phyloP scores from a whole-genome alignment of 192 early-diverging fungal genomes.

The Coemansia sp. region DNA sequence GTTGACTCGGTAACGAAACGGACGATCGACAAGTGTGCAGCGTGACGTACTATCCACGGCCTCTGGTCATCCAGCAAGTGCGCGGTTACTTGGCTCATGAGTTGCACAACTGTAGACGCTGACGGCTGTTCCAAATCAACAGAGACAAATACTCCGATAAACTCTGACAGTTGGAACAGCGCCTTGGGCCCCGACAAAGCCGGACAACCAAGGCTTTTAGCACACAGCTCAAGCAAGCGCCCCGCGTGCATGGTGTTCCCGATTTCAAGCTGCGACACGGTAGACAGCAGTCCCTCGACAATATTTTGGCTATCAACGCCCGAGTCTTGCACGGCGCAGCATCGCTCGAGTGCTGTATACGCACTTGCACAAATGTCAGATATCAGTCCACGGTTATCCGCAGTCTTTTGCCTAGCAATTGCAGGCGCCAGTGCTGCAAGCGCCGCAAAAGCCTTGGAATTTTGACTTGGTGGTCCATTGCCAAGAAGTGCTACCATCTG shows the following conservation, averaged over 20 bases:
- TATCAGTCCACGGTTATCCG: not conserved
- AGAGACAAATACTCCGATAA: constrained; percentile 29
- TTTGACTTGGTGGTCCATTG: not conserved
- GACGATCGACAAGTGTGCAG: constrained; percentile 17
- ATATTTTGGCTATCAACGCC: not conserved
- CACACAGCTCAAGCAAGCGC: constrained; percentile 18
- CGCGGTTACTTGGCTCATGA: constrained; percentile 16
- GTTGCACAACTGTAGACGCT: not conserved
- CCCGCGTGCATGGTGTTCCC: not conserved
- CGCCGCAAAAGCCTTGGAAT: not conserved
- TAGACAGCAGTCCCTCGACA: not conserved
- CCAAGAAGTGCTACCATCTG: not conserved
- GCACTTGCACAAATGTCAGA: not conserved
- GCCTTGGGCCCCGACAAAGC: not conserved
- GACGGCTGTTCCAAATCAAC: not conserved
- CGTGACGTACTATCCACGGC: constrained; percentile 32
- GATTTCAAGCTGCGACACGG: not conserved
- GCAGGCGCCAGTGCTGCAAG: constrained; percentile 7
- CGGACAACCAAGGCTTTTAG: constrained; percentile 8
- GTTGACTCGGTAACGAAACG: constrained; percentile 28
- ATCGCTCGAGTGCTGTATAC: not conserved
- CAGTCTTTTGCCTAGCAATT: not conserved
- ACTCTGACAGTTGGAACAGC: constrained; percentile 13
- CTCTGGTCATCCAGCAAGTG: constrained; percentile 1
- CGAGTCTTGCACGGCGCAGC: not conserved